These are phyloP conservation scores for Fomes fomentarius DNA, from an alignment of 1,284 basidiomycete genomes.

Conservation along the genomic window DNA sequence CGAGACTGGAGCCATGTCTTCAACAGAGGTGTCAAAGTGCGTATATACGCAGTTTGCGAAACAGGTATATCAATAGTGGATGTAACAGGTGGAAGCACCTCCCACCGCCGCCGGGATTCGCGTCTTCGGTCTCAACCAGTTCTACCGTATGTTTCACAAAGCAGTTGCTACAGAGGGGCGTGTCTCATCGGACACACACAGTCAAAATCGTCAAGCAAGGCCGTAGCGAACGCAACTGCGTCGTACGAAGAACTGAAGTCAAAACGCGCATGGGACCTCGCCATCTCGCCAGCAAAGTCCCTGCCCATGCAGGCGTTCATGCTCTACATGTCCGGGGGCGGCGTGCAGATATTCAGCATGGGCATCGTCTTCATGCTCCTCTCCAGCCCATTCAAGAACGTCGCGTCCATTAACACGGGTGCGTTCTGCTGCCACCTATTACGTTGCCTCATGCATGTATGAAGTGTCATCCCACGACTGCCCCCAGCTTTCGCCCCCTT, in stretches of 20 bases:
- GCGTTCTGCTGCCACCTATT: constrained; percentile 30
- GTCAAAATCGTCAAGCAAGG: constrained; percentile 46
- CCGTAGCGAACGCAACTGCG: constrained; percentile 31
- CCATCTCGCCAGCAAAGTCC: constrained; percentile 82
- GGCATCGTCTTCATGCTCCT: constrained; percentile 92
- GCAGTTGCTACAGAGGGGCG: too few relatives aligned
- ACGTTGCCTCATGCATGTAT: too few relatives aligned
- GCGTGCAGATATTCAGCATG: constrained; percentile 93
- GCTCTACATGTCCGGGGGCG: constrained; percentile 94
- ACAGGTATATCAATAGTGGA: background rate
- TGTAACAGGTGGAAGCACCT: constrained; percentile 58
- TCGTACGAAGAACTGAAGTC: constrained; percentile 73
- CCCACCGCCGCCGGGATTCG: constrained; percentile 65
- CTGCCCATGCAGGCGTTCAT: constrained; percentile 95
- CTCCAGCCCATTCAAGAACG: constrained; percentile 78
- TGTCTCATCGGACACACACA: constrained; percentile 23
- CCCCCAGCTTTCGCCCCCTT: constrained; percentile 66
- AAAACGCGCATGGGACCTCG: constrained; percentile 87
- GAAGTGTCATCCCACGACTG: too few relatives aligned
- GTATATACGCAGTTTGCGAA: too few relatives aligned
- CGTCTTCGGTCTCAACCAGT: constrained; percentile 39
- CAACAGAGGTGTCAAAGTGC: constrained; percentile 17
- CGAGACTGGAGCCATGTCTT: constrained; percentile 6
- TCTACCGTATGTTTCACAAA: constrained; percentile 16
- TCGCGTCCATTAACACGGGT: constrained; percentile 79